phyloP scores from a whole-genome alignment of 2,329 filamentous ascomycete genomes.

The Nectriaceae sp. region DNA sequence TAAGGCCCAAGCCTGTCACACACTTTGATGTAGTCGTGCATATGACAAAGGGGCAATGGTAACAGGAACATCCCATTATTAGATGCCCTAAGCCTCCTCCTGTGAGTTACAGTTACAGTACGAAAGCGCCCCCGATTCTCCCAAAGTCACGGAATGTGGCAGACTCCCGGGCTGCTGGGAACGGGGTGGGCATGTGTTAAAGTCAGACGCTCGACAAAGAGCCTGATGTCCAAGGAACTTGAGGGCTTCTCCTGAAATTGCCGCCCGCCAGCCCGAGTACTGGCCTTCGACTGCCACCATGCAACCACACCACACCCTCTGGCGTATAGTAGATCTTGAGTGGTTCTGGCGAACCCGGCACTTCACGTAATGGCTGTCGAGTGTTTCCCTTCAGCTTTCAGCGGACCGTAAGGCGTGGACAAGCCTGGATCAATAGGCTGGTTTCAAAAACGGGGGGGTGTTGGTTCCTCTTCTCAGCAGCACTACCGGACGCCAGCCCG shows the following conservation, averaged over 20 bases:
- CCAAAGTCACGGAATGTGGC: slow-evolving; percentile 10
- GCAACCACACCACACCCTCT: neutral
- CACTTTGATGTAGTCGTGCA: too few species aligned
- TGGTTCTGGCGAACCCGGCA: slow-evolving; percentile 12
- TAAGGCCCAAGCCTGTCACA: too few species aligned
- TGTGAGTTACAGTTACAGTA: too few species aligned
- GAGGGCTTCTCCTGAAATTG: slow-evolving; percentile 5
- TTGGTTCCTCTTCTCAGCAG: slow-evolving; percentile 7
- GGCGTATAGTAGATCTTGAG: slow-evolving; percentile 2
- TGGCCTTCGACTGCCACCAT: neutral
- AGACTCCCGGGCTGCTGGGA: slow-evolving; percentile 8
- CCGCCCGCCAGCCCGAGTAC: neutral
- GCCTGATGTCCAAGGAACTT: neutral
- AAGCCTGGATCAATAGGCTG: neutral
- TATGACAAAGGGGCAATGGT: too few species aligned
- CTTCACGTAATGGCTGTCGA: slow-evolving; percentile 19
- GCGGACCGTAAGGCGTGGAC: slow-evolving; percentile 1
- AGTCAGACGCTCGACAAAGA: neutral
- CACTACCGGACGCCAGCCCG: neutral
- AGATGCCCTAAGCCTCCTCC: too few species aligned
- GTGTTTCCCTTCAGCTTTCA: slow-evolving; percentile 11
- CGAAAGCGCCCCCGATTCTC: too few species aligned
- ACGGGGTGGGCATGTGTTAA: neutral
- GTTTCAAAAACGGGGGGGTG: neutral
- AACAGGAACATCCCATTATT: too few species aligned